Evolutionary conservation across 805 yeast genomes (phyloP).

Genomic region (Kluyveromyces dobzhanskii): DNA sequence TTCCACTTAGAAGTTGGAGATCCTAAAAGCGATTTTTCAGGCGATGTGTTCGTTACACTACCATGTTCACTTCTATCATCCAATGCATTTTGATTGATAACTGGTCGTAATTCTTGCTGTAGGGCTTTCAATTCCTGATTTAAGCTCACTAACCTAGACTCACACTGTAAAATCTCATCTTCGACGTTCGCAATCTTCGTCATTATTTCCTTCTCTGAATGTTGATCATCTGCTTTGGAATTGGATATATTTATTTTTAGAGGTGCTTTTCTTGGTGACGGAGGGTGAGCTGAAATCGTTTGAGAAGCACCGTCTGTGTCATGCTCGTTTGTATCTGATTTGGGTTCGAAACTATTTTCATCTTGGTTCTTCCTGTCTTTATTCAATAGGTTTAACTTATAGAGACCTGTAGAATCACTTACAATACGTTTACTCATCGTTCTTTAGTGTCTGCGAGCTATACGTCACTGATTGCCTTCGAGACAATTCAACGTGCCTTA

Average conservation of each 20-base stretch:
- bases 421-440: slow-evolving; percentile 30
- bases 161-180: slow-evolving; percentile 4
- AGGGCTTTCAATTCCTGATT: neutral
- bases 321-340: neutral
- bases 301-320: neutral
- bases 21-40: neutral
- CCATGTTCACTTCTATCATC: neutral
- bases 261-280: slow-evolving; percentile 3
- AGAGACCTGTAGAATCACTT: slow-evolving; percentile 43
- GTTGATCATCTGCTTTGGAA: neutral
- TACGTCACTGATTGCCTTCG: too few relatives aligned
- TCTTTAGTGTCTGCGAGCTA: neutral
- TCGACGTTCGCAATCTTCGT: slow-evolving; percentile 3
- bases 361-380: slow-evolving; percentile 4
- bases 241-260: neutral
- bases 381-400: slow-evolving; percentile 17
- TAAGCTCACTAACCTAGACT: neutral
- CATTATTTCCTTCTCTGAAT: slow-evolving; percentile 1
- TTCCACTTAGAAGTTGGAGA: slow-evolving; percentile 4
- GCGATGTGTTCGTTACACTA: neutral
- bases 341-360: neutral
- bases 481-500: too few relatives aligned
- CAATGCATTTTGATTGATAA: neutral
- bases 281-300: neutral
- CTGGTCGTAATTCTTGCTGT: slow-evolving; percentile 1